Evolutionary conservation across 1,284 basidiomycete species (phyloP).

Genomic region (Limonomyces culmigenus): DNA sequence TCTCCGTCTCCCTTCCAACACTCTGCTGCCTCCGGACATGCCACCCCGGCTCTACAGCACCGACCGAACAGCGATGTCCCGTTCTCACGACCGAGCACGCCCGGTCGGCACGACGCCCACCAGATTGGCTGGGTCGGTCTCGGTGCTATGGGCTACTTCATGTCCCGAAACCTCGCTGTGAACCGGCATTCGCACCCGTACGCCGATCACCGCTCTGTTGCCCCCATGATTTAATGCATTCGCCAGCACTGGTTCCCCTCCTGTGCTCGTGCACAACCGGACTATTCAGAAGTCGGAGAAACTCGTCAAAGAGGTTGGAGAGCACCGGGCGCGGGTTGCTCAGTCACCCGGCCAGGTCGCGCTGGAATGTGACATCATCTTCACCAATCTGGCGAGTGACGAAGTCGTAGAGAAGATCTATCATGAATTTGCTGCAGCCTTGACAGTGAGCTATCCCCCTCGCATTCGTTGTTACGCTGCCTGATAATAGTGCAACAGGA

Average conservation of each 20-base stretch:
- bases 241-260: conserved; percentile 16
- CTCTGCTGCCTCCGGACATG: neutral
- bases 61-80: conserved; percentile 28
- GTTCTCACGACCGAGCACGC: conserved; percentile 41
- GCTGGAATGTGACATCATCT: conserved; percentile 58
- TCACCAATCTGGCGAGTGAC: conserved; percentile 66
- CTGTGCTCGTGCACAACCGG: conserved; percentile 57
- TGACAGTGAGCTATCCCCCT: conserved; percentile 20
- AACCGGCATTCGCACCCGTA: conserved; percentile 21
- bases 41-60: neutral
- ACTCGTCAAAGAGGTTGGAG: conserved; percentile 35
- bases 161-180: conserved; percentile 62
- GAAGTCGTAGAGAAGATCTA: conserved; percentile 59
- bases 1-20: neutral
- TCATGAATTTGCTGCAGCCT: conserved; percentile 37
- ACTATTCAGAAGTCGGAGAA: conserved; percentile 38
- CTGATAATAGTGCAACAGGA: conserved; percentile 16
- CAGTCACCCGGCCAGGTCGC: conserved; percentile 39
- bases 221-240: too few relatives aligned
- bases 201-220: too few relatives aligned
- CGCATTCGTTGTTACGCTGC: conserved; percentile 1
- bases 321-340: conserved; percentile 33
- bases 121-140: conserved; percentile 50
- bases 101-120: conserved; percentile 16
- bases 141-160: conserved; percentile 53